Evolutionary conservation across 257 asterid species (phyloP).

Genomic region (Forsythia suspensa): DNA sequence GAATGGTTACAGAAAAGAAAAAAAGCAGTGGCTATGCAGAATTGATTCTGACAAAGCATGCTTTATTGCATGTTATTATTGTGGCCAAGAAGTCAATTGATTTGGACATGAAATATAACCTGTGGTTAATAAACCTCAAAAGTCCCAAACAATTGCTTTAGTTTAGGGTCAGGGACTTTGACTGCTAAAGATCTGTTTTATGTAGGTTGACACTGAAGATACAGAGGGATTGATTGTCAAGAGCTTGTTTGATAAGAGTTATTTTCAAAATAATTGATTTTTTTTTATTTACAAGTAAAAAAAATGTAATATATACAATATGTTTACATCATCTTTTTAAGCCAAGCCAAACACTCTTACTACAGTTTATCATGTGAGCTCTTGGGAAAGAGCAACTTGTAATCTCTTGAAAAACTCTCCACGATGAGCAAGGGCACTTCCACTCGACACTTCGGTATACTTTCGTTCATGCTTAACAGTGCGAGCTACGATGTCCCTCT

Average conservation of each 20-base stretch:
- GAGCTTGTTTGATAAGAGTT: neutral
- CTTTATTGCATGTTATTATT: neutral
- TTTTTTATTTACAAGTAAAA: too few relatives aligned
- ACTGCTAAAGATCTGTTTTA: neutral
- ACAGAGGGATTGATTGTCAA: neutral
- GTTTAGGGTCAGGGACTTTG: neutral
- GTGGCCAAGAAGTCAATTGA: neutral
- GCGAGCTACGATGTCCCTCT: neutral
- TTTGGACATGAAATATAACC: neutral
- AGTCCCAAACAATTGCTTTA: neutral
- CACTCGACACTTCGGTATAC: neutral
- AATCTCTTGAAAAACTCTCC: neutral
- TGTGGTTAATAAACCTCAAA: neutral
- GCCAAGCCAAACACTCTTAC: too few relatives aligned
- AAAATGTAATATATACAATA: too few relatives aligned
- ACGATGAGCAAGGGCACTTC: neutral
- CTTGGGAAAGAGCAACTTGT: neutral
- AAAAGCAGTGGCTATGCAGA: conserved; percentile 11
- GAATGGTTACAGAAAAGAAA: conserved; percentile 12
- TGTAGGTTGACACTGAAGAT: neutral
- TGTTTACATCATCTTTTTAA: too few relatives aligned
- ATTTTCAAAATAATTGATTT: too few relatives aligned
- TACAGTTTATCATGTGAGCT: too few relatives aligned
- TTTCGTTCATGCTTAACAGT: neutral
- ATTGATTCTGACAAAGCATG: conserved; percentile 6